Percentiles rank a stretch among this genome's conserved stretches.
These are phyloP conservation scores for Pseudoneurospora amorphoporcata DNA, from an alignment of 495 filamentous ascomycete genomes.

Conservation along the genomic window DNA sequence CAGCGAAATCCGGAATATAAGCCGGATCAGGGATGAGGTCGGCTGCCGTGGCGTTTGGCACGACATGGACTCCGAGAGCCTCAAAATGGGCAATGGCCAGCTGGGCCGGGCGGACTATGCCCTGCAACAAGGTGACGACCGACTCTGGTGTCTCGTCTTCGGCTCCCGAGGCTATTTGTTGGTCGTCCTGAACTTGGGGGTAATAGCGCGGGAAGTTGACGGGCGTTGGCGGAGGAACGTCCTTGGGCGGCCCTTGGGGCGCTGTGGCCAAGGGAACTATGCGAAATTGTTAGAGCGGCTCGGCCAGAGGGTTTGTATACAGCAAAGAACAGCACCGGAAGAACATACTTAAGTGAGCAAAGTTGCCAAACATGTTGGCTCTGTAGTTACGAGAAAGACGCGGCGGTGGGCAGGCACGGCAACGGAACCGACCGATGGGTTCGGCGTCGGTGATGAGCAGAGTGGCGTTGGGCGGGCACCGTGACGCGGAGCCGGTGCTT, in stretches of 20 bases:
- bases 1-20: conserved; percentile 35
- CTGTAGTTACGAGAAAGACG: neutral
- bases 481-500: neutral
- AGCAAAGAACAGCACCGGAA: neutral
- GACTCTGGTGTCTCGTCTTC: conserved; percentile 13
- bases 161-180: neutral
- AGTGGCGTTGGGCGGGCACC: neutral
- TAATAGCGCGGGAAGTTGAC: conserved; percentile 38
- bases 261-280: conserved; percentile 22
- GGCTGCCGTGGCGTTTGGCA: conserved; percentile 28
- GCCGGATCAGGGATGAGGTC: conserved; percentile 38
- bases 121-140: conserved; percentile 34
- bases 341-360: conserved; percentile 26
- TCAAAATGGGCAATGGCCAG: conserved; percentile 34
- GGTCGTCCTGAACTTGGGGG: conserved; percentile 19
- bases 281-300: conserved; percentile 13
- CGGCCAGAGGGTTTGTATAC: conserved; percentile 1
- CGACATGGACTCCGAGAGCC: conserved; percentile 42
- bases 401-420: neutral
- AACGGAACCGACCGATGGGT: neutral
- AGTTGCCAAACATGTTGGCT: conserved; percentile 24
- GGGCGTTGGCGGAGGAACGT: conserved; percentile 43
- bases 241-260: conserved; percentile 27
- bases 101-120: conserved; percentile 37
- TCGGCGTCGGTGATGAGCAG: neutral